These are phyloP conservation scores for Podospora australis DNA, from an alignment of 495 filamentous ascomycete species.

Conservation along the genomic window DNA sequence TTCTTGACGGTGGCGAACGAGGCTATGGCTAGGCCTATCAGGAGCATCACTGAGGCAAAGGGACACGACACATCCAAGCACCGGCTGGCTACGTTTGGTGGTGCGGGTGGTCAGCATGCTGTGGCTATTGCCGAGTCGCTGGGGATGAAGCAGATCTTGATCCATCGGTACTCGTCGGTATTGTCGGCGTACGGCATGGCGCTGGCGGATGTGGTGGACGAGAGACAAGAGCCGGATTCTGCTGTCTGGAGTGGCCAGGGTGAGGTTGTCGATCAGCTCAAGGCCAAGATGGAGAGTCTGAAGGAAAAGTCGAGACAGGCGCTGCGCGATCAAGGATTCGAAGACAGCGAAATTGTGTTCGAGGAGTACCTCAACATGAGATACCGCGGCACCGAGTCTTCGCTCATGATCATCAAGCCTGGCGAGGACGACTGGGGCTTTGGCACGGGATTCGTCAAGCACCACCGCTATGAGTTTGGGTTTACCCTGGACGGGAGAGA, in stretches of 20 bases:
- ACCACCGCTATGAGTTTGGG: constrained; percentile 91
- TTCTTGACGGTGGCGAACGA: constrained; percentile 95
- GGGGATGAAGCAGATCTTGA: constrained; percentile 77
- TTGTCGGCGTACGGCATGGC: constrained; percentile 97
- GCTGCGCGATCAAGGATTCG: constrained; percentile 69
- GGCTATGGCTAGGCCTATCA: constrained; percentile 89
- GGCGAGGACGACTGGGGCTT: constrained; percentile 67
- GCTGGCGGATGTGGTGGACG: constrained; percentile 88
- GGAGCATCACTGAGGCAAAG: constrained; percentile 87
- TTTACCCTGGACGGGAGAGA: constrained; percentile 85
- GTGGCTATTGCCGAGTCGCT: constrained; percentile 89
- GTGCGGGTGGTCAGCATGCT: constrained; percentile 92
- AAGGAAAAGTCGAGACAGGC: constrained; percentile 60
- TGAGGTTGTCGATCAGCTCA: constrained; percentile 45
- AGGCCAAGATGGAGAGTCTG: constrained; percentile 53
- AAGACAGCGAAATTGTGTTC: constrained; percentile 63
- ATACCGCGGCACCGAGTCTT: constrained; percentile 81
- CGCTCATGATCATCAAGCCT: constrained; percentile 73
- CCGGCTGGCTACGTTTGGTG: constrained; percentile 85
- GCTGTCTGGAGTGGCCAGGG: constrained; percentile 62
- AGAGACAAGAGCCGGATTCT: constrained; percentile 84
- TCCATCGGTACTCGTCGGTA: constrained; percentile 91
- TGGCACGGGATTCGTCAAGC: constrained; percentile 72
- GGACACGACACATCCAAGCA: constrained; percentile 90
- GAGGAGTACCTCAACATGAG: constrained; percentile 88